A percentile compares a stretch with the other conserved stretches of the same genome.
Conservation (phyloP, 495 filamentous ascomycete genomes). For the Cercophora samala region DNA sequence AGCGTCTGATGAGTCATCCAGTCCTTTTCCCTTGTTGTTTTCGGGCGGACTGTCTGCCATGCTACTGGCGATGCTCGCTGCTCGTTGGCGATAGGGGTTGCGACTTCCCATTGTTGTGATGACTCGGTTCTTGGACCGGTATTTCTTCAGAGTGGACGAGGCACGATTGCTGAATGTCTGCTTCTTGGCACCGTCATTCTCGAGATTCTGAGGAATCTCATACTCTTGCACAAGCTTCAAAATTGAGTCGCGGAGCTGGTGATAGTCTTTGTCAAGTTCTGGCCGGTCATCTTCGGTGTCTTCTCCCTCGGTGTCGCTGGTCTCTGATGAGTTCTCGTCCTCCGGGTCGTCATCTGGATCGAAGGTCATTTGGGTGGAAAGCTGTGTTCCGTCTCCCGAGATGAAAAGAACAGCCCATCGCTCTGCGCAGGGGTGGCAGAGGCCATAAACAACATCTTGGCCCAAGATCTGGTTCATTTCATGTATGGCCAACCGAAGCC, state of each 20-base stretch:
- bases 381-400: conserved; percentile 61
- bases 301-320: conserved; percentile 62
- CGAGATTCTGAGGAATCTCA: conserved; percentile 62
- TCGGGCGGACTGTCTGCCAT: conserved; percentile 33
- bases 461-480: conserved; percentile 64
- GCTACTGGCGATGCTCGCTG: conserved; percentile 36
- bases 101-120: conserved; percentile 52
- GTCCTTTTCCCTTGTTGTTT: conserved; percentile 33
- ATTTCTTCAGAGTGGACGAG: conserved; percentile 46
- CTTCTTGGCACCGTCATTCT: conserved; percentile 48
- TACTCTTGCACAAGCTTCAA: conserved; percentile 77
- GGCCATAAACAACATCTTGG: conserved; percentile 55
- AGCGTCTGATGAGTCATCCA: conserved; percentile 31
- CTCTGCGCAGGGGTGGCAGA: conserved; percentile 70
- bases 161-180: conserved; percentile 64
- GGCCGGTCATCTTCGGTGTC: conserved; percentile 61
- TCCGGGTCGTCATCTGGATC: conserved; percentile 64
- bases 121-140: conserved; percentile 48
- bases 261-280: conserved; percentile 75
- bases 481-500: conserved; percentile 56
- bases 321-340: conserved; percentile 55
- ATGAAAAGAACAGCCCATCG: conserved; percentile 74
- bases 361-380: conserved; percentile 69
- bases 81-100: conserved; percentile 52
- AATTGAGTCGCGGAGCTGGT: conserved; percentile 77